Conservation (phyloP, 2,329 filamentous ascomycete species). For the Ploettnerulaceae sp. region DNA sequence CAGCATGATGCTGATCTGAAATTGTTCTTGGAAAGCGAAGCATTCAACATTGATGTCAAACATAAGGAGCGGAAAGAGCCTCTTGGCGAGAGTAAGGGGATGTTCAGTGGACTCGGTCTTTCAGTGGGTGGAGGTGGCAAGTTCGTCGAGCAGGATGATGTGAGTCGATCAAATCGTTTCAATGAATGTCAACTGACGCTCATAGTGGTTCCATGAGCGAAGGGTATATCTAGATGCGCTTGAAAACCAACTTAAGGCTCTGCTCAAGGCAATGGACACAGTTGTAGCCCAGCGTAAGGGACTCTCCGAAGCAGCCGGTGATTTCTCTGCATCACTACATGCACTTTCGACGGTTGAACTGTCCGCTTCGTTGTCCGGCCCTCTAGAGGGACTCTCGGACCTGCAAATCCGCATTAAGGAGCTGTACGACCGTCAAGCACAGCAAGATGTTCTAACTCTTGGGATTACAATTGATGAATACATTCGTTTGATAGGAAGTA, state of each 20-base stretch:
- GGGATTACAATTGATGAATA: conserved; percentile 99
- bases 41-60: conserved; percentile 95
- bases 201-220: conserved; percentile 93
- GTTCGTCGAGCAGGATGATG: conserved; percentile 96
- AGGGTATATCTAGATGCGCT: conserved; percentile 91
- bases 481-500: conserved; percentile 88
- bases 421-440: conserved; percentile 92
- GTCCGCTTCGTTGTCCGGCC: conserved; percentile 80
- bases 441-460: conserved; percentile 92
- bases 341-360: conserved; percentile 89
- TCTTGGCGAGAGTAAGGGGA: conserved; percentile 84
- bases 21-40: conserved; percentile 92
- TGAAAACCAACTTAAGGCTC: conserved; percentile 81
- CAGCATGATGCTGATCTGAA: conserved; percentile 94
- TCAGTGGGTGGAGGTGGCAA: conserved; percentile 74
- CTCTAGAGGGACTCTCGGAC: conserved; percentile 86
- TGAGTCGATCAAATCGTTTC: conserved; percentile 41
- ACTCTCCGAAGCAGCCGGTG: conserved; percentile 85
- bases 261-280: conserved; percentile 89
- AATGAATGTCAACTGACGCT: conserved; percentile 23
- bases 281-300: conserved; percentile 91
- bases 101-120: conserved; percentile 80
- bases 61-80: conserved; percentile 93
- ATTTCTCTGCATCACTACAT: conserved; percentile 91
- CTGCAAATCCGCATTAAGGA: conserved; percentile 91